phyloP scores from a whole-genome alignment of 2,329 filamentous ascomycete species.

The Fusarium decemcellulare region DNA sequence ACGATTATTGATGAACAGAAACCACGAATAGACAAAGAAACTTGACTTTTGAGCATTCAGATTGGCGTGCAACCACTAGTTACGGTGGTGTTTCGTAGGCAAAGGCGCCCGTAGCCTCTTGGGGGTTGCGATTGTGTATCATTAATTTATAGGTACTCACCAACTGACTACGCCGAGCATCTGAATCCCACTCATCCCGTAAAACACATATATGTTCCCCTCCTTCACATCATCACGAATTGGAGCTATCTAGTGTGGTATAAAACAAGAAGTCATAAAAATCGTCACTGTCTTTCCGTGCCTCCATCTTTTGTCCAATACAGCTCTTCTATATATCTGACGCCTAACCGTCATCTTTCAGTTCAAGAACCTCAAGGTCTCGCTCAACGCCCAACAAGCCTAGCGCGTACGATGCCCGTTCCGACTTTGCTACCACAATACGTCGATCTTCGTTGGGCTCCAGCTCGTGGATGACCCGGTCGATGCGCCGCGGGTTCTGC shows the following conservation, averaged over 20 bases:
- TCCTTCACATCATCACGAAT: background rate
- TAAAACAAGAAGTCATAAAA: background rate
- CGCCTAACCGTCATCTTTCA: conserved; percentile 58
- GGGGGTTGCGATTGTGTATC: conserved; percentile 45
- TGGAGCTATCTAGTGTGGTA: background rate
- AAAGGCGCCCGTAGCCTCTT: conserved; percentile 15
- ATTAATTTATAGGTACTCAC: conserved; percentile 47
- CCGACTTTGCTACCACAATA: conserved; percentile 73
- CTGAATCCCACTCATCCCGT: background rate
- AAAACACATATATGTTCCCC: background rate
- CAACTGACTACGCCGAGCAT: conserved; percentile 28
- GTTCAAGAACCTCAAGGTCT: conserved; percentile 75
- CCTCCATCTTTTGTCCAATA: background rate
- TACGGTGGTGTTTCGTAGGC: conserved; percentile 22
- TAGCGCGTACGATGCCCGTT: conserved; percentile 81
- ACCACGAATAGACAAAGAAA: conserved; percentile 41
- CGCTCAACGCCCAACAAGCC: conserved; percentile 84
- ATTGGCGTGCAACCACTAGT: conserved; percentile 14
- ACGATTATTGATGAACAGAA: conserved; percentile 37
- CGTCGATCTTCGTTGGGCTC: conserved; percentile 56
- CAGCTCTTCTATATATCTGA: background rate
- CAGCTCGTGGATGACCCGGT: conserved; percentile 65
- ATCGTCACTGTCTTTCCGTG: background rate
- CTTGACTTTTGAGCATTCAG: conserved; percentile 27
- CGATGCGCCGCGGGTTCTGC: conserved; percentile 66